Conservation (phyloP, 176 grass and related monocot species). For the Cenchrus fungigraminus region DNA sequence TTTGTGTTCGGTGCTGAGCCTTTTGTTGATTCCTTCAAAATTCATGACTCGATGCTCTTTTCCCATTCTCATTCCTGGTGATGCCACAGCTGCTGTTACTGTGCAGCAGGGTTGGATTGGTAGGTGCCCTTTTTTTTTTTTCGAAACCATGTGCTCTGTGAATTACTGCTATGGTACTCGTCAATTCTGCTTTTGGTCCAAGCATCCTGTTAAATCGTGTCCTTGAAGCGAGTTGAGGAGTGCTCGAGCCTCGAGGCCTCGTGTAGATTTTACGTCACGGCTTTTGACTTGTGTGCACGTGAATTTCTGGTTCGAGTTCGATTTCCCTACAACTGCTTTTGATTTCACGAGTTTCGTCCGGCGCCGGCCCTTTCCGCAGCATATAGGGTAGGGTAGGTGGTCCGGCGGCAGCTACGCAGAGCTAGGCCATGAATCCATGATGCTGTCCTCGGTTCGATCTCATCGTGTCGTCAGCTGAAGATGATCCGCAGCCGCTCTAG, state of each 20-base stretch:
- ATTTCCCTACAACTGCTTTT: neutral
- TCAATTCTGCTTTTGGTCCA: neutral
- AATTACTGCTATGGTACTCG: neutral
- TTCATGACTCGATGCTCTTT: neutral
- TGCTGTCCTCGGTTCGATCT: neutral
- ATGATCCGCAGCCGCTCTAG: slow-evolving; percentile 7
- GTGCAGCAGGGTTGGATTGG: neutral
- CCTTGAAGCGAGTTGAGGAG: neutral
- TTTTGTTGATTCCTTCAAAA: neutral
- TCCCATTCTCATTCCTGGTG: neutral
- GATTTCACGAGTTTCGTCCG: slow-evolving; percentile 34
- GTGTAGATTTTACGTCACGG: too few relatives aligned
- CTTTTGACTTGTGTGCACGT: neutral
- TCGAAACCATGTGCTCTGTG: neutral
- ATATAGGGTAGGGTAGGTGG: neutral
- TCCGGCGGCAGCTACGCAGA: neutral
- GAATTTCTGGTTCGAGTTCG: neutral
- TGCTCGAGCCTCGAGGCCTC: neutral
- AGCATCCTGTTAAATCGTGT: neutral
- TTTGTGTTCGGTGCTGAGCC: neutral
- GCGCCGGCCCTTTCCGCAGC: neutral
- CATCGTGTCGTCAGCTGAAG: neutral
- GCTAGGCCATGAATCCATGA: neutral
- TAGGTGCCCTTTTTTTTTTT: neutral
- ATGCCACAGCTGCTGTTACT: neutral